A percentile compares a stretch with the other conserved stretches of the same genome.
phyloP scores from a whole-genome alignment of 2,329 filamentous ascomycete species.

The Aspergillus unguis region DNA sequence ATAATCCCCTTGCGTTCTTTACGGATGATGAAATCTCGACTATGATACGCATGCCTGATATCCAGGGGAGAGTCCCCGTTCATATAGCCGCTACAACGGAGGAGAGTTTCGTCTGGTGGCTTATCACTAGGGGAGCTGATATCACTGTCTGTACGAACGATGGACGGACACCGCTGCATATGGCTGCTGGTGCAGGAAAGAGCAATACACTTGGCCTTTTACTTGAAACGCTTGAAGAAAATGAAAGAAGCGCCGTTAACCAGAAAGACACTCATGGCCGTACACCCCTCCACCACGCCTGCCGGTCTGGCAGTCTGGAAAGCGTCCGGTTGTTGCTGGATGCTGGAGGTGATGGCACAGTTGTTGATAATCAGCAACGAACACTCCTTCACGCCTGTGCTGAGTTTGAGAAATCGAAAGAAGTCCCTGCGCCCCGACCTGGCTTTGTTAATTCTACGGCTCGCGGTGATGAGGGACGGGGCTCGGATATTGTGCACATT shows the following conservation, averaged over 20 bases:
- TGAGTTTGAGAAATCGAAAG: neutral
- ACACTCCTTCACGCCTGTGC: neutral
- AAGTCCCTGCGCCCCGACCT: neutral
- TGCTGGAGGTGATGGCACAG: conserved; percentile 10
- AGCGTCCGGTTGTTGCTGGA: conserved; percentile 10
- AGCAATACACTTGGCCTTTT: neutral
- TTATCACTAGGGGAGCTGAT: neutral
- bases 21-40: neutral
- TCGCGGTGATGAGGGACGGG: no score
- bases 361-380: neutral
- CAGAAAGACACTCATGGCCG: neutral
- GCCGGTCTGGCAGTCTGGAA: neutral
- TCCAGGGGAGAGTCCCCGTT: neutral
- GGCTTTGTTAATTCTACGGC: no score
- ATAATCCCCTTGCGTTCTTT: neutral
- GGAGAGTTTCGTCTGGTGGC: neutral
- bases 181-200: neutral
- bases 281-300: neutral
- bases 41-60: neutral
- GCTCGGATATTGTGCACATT: no score
- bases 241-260: neutral
- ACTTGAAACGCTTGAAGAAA: neutral
- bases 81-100: neutral
- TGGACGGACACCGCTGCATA: neutral
- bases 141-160: neutral